Base-by-base conservation (phyloP, 768 basidiomycete species). In the Macrolepiota fuliginosa region DNA sequence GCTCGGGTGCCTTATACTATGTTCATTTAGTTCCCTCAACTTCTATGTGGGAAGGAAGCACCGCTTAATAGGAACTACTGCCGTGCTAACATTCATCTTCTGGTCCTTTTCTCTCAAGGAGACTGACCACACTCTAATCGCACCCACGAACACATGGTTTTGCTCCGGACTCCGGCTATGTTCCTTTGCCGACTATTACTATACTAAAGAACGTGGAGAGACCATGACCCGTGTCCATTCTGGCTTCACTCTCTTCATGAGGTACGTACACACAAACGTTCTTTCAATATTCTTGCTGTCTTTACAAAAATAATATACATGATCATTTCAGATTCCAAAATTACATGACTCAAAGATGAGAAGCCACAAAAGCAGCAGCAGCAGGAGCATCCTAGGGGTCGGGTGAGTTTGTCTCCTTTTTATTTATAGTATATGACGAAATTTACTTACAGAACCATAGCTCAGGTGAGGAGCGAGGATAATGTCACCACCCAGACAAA, bases 401-500 rank as follows among this genome's bases (percentile, higher is more conserved):
- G 37, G 4, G 54, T 61, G 10, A 61, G 60, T 49, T 24, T 32
- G 2, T 37, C 24, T 25, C 12, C 19, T 49, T 39, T 22, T 25
- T n/a, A n/a, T n/a, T 7, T 42, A 13, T 13, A 4, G 46, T 58
- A 59, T 29, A 27, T 40, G 12, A 49, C 29, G 0, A n/a, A 17
- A 42, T 42, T 46, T 24, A 54, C 64, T 47, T 56, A 70, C 69
- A 3, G 56, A 47, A 51, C 69, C 69, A 54, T 70, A 70, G 27
- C 52, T 63, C 54, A 74, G 64, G 54, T 74, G 72, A 27, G 72
- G 51, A 25, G 64, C 37, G 52, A 69, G 51, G 55, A 73, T 49
- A 27, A 72, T 27, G 32, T 61, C 62, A 1, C 68, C 71, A 13
- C 72, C 71, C 7, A 29, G 54, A 58, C 75, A 76, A 45, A 77